Conservation (phyloP, 768 basidiomycete genomes). For the Mycena filopes region DNA sequence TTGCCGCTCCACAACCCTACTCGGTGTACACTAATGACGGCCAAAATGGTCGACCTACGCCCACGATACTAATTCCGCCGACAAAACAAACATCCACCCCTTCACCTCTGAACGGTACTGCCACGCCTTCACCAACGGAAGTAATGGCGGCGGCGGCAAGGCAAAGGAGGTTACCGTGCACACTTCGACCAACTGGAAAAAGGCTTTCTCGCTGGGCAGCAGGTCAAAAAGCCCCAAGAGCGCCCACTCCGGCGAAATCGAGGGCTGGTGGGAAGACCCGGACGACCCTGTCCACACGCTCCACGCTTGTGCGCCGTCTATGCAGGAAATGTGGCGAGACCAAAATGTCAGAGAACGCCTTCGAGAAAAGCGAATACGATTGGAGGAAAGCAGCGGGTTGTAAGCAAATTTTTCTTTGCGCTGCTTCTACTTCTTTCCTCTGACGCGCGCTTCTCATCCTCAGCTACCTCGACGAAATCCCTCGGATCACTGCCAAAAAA, state of each 20-base stretch:
- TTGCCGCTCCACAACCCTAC: constrained; percentile 39
- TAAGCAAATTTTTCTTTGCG: constrained; percentile 51
- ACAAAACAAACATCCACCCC: constrained; percentile 43
- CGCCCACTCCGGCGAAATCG: constrained; percentile 75
- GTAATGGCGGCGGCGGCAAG: constrained; percentile 48
- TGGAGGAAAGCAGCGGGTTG: constrained; percentile 91
- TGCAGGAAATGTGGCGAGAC: constrained; percentile 84
- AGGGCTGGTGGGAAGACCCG: constrained; percentile 89
- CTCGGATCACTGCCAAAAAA: constrained; percentile 81
- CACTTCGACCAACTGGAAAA: constrained; percentile 75
- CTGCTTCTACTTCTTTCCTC: constrained; percentile 22
- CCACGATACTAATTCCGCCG: constrained; percentile 60
- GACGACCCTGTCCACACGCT: constrained; percentile 82
- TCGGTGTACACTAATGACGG: constrained; percentile 31
- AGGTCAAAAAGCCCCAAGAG: constrained; percentile 74
- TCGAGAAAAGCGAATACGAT: constrained; percentile 69
- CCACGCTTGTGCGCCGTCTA: constrained; percentile 68
- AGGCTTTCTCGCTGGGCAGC: constrained; percentile 67
- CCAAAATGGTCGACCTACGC: constrained; percentile 59
- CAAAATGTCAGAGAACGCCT: constrained; percentile 70
- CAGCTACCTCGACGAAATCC: constrained; percentile 86
- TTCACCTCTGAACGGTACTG: constrained; percentile 42
- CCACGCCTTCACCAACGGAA: constrained; percentile 42
- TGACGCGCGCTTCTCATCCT: constrained; percentile 26
- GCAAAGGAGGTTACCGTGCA: constrained; percentile 66